phyloP scores from a whole-genome alignment of 305 asterid genomes.

The Caryopteris hybrid region DNA sequence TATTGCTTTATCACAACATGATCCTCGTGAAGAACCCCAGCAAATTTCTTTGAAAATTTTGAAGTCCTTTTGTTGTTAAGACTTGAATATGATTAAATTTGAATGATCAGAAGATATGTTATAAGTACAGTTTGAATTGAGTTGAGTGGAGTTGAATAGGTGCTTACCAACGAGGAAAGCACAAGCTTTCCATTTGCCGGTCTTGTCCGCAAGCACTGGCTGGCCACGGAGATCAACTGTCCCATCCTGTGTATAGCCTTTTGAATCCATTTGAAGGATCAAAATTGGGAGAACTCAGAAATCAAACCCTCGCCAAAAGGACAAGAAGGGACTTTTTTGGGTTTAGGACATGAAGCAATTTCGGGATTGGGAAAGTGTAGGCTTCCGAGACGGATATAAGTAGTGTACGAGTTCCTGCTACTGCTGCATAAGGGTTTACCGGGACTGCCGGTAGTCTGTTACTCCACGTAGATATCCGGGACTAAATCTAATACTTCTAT shows the following conservation, averaged over 20 bases:
- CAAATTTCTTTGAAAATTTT: too few species aligned
- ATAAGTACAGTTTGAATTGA: not conserved
- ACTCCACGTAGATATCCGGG: too few species aligned
- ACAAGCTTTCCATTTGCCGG: conserved; percentile 93
- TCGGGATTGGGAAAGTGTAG: conserved; percentile 18
- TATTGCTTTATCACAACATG: too few species aligned
- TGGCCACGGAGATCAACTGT: conserved; percentile 71
- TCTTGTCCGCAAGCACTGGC: conserved; percentile 51
- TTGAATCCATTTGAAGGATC: conserved; percentile 37
- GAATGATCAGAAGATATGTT: too few species aligned
- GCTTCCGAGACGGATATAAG: conserved; percentile 16
- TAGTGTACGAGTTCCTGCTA: conserved; percentile 5
- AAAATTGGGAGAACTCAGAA: not conserved
- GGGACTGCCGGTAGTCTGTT: conserved; percentile 19
- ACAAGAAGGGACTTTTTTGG: conserved; percentile 11
- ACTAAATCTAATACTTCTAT: too few species aligned
- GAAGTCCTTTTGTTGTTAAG: too few species aligned
- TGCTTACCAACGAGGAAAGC: conserved; percentile 66
- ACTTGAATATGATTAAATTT: too few species aligned
- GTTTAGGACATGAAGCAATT: conserved; percentile 14
- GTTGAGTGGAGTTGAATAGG: not conserved
- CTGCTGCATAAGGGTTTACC: conserved; percentile 10
- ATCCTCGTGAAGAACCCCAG: too few species aligned
- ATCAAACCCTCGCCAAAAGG: not conserved
- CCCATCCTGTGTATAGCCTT: conserved; percentile 64